phyloP scores from a whole-genome alignment of 2,329 filamentous ascomycete species.

The Trichophaea hybrida region DNA sequence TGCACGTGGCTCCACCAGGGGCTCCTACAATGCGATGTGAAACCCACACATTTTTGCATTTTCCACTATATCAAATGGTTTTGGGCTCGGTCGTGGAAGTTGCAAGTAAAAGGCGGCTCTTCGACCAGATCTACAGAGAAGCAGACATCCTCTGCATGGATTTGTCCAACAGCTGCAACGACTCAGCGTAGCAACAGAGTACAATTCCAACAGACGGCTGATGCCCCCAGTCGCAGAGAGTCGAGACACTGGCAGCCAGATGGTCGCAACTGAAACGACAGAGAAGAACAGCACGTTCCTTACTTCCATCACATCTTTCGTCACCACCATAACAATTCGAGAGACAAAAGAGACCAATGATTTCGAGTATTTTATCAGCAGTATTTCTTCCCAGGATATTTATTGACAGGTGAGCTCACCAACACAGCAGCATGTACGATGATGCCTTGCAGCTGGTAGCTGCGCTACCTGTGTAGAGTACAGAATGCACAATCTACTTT shows the following conservation, averaged over 20 bases:
- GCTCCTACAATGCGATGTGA: conserved; percentile 1
- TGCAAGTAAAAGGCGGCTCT: background rate
- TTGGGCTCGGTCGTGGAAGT: background rate
- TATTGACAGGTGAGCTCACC: background rate
- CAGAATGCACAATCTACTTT: background rate
- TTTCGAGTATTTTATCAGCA: background rate
- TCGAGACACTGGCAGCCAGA: background rate
- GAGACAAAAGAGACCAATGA: background rate
- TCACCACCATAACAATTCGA: background rate
- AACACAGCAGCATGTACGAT: background rate
- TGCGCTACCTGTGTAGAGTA: background rate
- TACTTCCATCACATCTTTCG: background rate
- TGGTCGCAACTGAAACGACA: background rate
- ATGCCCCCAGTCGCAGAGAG: background rate
- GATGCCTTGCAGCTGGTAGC: background rate
- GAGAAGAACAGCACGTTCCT: background rate
- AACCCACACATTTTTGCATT: background rate
- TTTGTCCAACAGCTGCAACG: background rate
- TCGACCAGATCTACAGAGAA: background rate
- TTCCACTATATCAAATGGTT: background rate
- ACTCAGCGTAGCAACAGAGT: background rate
- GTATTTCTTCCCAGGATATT: background rate
- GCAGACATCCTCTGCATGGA: background rate
- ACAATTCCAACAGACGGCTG: background rate
- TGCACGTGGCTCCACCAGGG: conserved; percentile 5